Evolutionary conservation across 1,284 basidiomycete genomes (phyloP).

Genomic region (Ganoderma lingzhi): DNA sequence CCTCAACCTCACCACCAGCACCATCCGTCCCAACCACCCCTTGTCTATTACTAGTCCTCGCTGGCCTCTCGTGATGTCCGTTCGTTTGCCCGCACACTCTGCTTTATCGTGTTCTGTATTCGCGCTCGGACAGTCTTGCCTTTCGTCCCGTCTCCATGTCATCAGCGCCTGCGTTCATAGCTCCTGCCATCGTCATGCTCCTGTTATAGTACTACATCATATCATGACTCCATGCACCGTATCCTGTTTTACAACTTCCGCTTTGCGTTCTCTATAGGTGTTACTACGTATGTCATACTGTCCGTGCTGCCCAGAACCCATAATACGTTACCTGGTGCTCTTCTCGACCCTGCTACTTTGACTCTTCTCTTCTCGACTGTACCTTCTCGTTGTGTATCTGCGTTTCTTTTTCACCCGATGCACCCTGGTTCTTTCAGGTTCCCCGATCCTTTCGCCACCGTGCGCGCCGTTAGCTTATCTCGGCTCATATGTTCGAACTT

Average conservation of each 20-base stretch:
- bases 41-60: constrained; percentile 61
- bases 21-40: constrained; percentile 54
- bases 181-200: constrained; percentile 1
- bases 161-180: constrained; percentile 5
- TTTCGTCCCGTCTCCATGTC: background rate
- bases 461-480: background rate
- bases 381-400: constrained; percentile 18
- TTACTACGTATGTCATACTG: constrained; percentile 21
- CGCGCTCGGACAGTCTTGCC: constrained; percentile 23
- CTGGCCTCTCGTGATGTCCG: constrained; percentile 18
- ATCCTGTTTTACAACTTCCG: constrained; percentile 3
- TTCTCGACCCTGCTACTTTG: constrained; percentile 21
- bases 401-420: constrained; percentile 13
- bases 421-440: background rate
- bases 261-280: constrained; percentile 19
- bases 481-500: background rate
- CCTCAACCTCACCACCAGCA: constrained; percentile 22
- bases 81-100: constrained; percentile 30
- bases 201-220: constrained; percentile 5
- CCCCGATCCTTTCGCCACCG: background rate
- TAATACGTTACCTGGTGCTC: constrained; percentile 30
- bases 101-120: constrained; percentile 41
- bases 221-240: constrained; percentile 7
- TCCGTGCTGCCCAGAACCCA: constrained; percentile 18
- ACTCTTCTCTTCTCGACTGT: constrained; percentile 12